Percentiles rank a stretch among this genome's conserved stretches.
Conservation (phyloP, 1,284 basidiomycete species). For the Sanguinoderma infundibulare region DNA sequence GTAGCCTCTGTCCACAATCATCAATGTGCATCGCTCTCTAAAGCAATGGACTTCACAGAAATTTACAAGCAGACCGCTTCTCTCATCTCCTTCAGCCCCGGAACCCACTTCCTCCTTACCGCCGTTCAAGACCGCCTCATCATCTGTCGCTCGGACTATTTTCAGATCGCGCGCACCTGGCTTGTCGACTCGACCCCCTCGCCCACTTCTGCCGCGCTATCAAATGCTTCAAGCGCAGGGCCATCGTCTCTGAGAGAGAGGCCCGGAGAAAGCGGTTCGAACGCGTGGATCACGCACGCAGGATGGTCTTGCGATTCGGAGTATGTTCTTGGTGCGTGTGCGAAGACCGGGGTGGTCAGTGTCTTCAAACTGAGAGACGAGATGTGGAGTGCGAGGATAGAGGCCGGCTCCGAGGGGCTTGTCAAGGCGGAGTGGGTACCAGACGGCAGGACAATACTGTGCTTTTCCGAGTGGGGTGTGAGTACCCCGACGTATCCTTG, state of each 20-base stretch:
- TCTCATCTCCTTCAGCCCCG: constrained; percentile 73
- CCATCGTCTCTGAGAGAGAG: constrained; percentile 14
- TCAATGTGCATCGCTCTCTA: neutral
- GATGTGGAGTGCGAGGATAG: constrained; percentile 71
- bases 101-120: constrained; percentile 75
- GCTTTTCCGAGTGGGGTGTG: constrained; percentile 89
- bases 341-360: constrained; percentile 66
- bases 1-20: neutral
- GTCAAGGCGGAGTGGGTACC: constrained; percentile 86
- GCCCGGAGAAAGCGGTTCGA: constrained; percentile 1
- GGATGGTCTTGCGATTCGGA: constrained; percentile 87
- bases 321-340: constrained; percentile 77
- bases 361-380: constrained; percentile 78
- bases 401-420: constrained; percentile 83
- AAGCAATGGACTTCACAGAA: constrained; percentile 71
- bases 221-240: constrained; percentile 30
- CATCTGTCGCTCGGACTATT: constrained; percentile 74
- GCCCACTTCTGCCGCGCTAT: constrained; percentile 40
- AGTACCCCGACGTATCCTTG: constrained; percentile 39
- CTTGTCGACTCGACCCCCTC: constrained; percentile 53
- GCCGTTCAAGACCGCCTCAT: constrained; percentile 75
- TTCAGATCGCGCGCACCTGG: constrained; percentile 79
- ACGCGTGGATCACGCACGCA: constrained; percentile 66
- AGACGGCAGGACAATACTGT: constrained; percentile 79
- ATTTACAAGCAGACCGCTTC: constrained; percentile 73